Evolutionary conservation across 73 alveolate species (phyloP).

Genomic region (Tetrahymena malaccensis): DNA sequence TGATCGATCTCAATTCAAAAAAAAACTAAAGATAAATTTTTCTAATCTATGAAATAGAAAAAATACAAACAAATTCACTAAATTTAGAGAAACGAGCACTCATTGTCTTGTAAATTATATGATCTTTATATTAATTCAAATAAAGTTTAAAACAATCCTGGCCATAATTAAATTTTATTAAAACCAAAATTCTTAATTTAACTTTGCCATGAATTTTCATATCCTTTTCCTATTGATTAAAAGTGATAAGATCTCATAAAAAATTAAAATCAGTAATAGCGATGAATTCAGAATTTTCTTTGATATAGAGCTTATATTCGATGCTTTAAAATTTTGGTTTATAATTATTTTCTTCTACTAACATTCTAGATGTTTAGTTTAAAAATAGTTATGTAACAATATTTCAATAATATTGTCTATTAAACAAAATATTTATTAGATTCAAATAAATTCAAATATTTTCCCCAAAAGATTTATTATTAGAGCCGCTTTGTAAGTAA

Average conservation of each 20-base stretch:
- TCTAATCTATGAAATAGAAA: neutral
- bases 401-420: no score
- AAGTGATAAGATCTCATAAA: no score
- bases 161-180: neutral
- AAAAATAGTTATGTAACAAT: no score
- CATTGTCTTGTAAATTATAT: neutral
- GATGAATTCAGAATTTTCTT: neutral
- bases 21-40: no score
- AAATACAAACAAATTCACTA: no score
- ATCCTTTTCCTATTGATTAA: no score
- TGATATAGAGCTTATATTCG: no score
- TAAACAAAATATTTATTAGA: no score
- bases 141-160: neutral
- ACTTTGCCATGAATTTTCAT: neutral
- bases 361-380: neutral
- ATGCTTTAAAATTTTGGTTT: neutral
- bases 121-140: no score
- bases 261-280: neutral
- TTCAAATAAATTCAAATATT: no score
- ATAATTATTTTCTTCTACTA: neutral
- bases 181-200: neutral
- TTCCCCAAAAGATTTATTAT: no score
- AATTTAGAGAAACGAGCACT: neutral
- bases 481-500: no score
- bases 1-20: neutral